Conservation (phyloP, 202 grass and related monocot species). For the Panicum hallii region DNA sequence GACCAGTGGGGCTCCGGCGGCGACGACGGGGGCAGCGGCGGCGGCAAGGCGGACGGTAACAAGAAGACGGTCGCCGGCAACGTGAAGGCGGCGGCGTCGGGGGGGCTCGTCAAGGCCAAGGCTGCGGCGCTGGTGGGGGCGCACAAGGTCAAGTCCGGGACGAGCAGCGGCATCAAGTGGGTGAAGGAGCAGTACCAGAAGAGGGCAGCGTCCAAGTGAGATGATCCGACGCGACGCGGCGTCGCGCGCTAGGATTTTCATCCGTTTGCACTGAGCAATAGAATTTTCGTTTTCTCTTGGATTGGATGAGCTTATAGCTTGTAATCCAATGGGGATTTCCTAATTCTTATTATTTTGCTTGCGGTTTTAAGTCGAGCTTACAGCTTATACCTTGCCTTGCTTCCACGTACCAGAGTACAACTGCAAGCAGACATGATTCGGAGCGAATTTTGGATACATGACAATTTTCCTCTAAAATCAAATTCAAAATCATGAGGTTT, state of each 20-base stretch:
- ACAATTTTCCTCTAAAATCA: too few species aligned
- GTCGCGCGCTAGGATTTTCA: not conserved
- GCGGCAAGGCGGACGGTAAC: not conserved
- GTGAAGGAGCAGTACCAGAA: constrained; percentile 66
- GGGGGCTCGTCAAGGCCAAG: constrained; percentile 58
- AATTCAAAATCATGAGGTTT: too few species aligned
- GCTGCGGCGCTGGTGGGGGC: constrained; percentile 49
- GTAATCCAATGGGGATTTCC: too few species aligned
- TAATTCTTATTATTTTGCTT: too few species aligned
- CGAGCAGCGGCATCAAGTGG: constrained; percentile 58
- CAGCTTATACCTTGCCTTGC: too few species aligned
- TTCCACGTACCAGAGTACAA: not conserved
- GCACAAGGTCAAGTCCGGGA: constrained; percentile 59
- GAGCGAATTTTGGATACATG: too few species aligned
- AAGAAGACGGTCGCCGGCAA: constrained; percentile 44
- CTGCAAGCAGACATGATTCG: too few species aligned
- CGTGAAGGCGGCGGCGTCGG: constrained; percentile 54
- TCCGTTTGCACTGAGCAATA: not conserved
- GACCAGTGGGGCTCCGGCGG: constrained; percentile 49
- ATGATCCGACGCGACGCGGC: not conserved
- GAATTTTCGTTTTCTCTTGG: too few species aligned
- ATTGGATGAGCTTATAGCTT: too few species aligned
- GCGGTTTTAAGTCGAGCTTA: too few species aligned
- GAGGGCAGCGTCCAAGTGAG: constrained; percentile 48
- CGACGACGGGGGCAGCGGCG: not conserved